phyloP scores from a whole-genome alignment of 192 early-diverging fungal species.

The Chytriomyces hyalinus region DNA sequence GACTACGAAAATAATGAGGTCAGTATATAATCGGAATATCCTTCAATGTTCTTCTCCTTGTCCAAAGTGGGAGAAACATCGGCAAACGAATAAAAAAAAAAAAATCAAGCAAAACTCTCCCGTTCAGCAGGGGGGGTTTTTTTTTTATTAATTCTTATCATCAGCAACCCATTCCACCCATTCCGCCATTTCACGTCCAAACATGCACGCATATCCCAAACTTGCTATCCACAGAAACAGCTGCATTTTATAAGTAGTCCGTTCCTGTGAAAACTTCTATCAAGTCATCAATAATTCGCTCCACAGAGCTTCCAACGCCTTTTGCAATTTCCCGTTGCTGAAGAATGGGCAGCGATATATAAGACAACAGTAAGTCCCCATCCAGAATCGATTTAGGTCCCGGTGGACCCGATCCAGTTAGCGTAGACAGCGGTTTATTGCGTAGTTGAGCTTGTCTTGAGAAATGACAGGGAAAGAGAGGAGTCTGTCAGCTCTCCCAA shows the following conservation, averaged over 20 bases:
- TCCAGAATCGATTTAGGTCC: slow-evolving; percentile 84
- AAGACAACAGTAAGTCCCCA: slow-evolving; percentile 79
- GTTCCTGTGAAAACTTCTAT: slow-evolving; percentile 65
- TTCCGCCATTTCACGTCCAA: too few species aligned
- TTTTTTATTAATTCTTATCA: background rate
- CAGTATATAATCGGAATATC: too few species aligned
- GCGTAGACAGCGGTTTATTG: slow-evolving; percentile 55
- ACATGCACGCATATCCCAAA: too few species aligned
- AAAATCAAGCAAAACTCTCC: background rate
- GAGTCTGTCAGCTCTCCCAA: slow-evolving; percentile 14
- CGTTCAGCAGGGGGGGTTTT: background rate
- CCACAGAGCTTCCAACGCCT: slow-evolving; percentile 82
- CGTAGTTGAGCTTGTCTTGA: slow-evolving; percentile 35
- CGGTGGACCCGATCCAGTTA: slow-evolving; percentile 62
- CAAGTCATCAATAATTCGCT: slow-evolving; percentile 84
- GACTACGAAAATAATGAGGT: too few species aligned
- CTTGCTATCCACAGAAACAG: too few species aligned
- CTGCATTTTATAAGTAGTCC: slow-evolving; percentile 69
- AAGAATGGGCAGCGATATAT: slow-evolving; percentile 66
- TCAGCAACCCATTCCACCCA: background rate
- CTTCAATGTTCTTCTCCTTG: too few species aligned
- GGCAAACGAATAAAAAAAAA: background rate
- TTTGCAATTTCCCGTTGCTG: slow-evolving; percentile 86
- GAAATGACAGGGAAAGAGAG: slow-evolving; percentile 8
- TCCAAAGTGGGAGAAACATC: too few species aligned